Percentiles rank a stretch among this genome's conserved stretches.
Evolutionary conservation across 208 protist species (phyloP).

Genomic region (Leishmania tropica): DNA sequence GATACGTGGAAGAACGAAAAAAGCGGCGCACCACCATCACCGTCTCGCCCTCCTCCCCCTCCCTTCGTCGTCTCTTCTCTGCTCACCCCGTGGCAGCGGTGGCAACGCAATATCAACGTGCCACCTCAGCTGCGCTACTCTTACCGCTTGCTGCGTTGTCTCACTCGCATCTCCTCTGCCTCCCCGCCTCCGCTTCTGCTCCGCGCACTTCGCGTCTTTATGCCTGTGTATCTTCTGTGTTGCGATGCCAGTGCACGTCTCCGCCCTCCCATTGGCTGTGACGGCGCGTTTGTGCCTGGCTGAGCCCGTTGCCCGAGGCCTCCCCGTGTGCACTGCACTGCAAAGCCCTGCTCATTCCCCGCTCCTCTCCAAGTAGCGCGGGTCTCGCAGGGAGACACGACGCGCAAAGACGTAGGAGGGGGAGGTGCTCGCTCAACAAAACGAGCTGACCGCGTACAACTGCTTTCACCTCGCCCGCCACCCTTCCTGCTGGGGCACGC

Average conservation of each 20-base stretch:
- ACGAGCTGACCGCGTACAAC: not conserved
- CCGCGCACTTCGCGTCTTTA: not conserved
- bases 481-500: not conserved
- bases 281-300: not conserved
- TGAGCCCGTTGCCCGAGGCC: not conserved
- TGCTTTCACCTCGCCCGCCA: not conserved
- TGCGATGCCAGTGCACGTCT: not conserved
- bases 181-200: not conserved
- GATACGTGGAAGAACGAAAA: too few relatives aligned
- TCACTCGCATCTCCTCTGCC: not conserved
- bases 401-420: not conserved
- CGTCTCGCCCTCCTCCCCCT: too few relatives aligned
- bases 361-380: not conserved
- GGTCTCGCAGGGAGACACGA: not conserved
- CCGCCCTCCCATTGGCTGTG: not conserved
- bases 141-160: not conserved
- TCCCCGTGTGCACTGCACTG: not conserved
- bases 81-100: not conserved
- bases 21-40: too few relatives aligned
- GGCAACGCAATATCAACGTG: not conserved
- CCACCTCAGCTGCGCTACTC: not conserved
- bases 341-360: not conserved
- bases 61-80: not conserved
- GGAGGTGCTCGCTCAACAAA: not conserved
- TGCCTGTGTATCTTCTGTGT: too few relatives aligned